Evolutionary conservation across 768 basidiomycete genomes (phyloP), one percentile per base, ranked within the genome.

Genomic region (Leccinum fibrillosum): DNA sequence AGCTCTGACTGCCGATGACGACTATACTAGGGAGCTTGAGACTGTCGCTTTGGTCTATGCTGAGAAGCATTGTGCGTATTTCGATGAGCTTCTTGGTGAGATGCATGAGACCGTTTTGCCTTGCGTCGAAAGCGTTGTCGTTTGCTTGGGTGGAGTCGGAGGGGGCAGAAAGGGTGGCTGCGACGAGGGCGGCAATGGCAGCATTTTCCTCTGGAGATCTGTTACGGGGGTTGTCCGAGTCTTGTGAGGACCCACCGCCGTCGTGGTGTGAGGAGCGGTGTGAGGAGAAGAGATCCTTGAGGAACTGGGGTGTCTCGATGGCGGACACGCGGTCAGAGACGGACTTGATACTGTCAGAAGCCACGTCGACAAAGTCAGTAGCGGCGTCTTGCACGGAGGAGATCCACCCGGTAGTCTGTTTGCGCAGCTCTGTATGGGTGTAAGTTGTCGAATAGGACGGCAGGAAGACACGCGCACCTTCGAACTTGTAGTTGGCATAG

Each of bases 1-100:
- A 95, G 72, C 94, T 97, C 77, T 99, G 97, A 72, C 93, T 96
- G 11, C 97, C 97, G 61, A 99, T 91, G 49, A 98, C 97, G 45
- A 98, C 97, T 60, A 99, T 98, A 66, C 94, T 96, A 2, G 97
- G 97, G 19, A 99, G 77, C 66, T 94, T 98, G 64, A 99, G 81
- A 7, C 88, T 84, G 63, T 98, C 96, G 62, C 89, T 94, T 73
- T 98, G 94, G 74, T 98, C 97, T 55, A 98, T 95, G 66, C 91
- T 89, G 23, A 98, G 78, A n/a, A 99, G 78, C 82, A 98, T 95
- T 60, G 81, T 88, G 56, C 97, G 79, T 67, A 99, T 97, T 74
- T 95, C 95, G 69, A 99, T 99, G 57, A 99, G 84, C 69, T 96
- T 98, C 70, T 82, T 82, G 2, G 97, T 99, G 56, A 99, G 78